Evolutionary conservation across 495 filamentous ascomycete genomes (phyloP), one percentile per base, ranked within the genome.

Genomic region (Collariella sp.): DNA sequence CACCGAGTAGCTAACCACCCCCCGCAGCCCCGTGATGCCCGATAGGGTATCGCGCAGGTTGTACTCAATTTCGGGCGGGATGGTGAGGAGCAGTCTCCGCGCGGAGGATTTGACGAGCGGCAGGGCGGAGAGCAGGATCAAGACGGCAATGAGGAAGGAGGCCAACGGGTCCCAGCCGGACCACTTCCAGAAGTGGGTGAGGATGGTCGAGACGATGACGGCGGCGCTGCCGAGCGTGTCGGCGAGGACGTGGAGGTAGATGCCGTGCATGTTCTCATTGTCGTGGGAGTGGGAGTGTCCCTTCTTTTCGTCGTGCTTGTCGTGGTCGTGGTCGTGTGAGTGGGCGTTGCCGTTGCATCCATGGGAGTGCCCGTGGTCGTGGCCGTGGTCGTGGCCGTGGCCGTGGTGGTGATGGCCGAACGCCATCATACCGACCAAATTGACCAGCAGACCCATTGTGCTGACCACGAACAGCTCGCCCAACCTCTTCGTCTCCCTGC

Each of bases 261-360:
- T 97, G n/a, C 93, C 93, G 56, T 91, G 83, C 94, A 98, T 97
- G 62, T 99, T 99, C 62, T 99, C 94, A 66, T 94, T 96, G 50
- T 87, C 87, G 67, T 94, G 88, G 20, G 75, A 62, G 22, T 58
- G 49, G 10, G 42, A 43, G 45, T 76, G 75, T 10, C 55, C 49
- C 26, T 76, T 67, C 24, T 62, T 59, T 34, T 73, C 58, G 10
- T 52, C 47, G 46, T 66, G 61, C 35, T 72, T 67, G 31, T 52
- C 41, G 52, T 76, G 53, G 56, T 63, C 72, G 60, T 91, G 78
- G 6, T 24, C 56, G 47, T 77, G 69, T 65, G 60, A 84, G 61
- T 74, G 69, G 31, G 59, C 61, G 50, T 72, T 70, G 29, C 53
- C 62, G n/a, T 41, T 50, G 45, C 47, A 39, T 22, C 57, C 54